Evolutionary conservation across 2,329 filamentous ascomycete species (phyloP).

Genomic region (Aspergillus cejpii): DNA sequence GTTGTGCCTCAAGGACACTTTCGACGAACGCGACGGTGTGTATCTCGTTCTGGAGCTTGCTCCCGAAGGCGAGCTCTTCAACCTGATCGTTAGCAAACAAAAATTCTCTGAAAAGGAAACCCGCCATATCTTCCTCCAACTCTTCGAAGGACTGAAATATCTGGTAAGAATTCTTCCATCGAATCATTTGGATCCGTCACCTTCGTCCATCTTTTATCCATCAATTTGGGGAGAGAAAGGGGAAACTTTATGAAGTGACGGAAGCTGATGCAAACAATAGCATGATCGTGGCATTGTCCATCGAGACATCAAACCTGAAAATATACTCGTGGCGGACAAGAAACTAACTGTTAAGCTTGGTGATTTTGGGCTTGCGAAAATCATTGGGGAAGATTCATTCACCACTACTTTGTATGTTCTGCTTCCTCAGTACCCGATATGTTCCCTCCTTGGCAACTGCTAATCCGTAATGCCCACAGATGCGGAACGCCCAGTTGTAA

Average conservation of each 20-base stretch:
- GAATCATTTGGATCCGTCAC: background rate
- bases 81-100: conserved; percentile 83
- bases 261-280: conserved; percentile 41
- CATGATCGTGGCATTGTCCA: conserved; percentile 97
- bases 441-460: background rate
- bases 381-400: conserved; percentile 96
- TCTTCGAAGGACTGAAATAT: conserved; percentile 93
- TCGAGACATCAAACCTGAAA: conserved; percentile 95
- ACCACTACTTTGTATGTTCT: conserved; percentile 74
- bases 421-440: background rate
- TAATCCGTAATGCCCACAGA: conserved; percentile 26
- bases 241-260: background rate
- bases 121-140: conserved; percentile 78
- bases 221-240: too few relatives aligned
- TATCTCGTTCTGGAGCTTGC: conserved; percentile 89
- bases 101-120: conserved; percentile 80
- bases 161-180: conserved; percentile 55
- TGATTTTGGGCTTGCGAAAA: conserved; percentile 95
- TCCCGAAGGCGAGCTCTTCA: conserved; percentile 90
- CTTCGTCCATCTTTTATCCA: background rate
- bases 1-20: conserved; percentile 88
- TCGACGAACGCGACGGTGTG: conserved; percentile 82
- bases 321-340: conserved; percentile 83
- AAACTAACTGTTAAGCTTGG: conserved; percentile 83
- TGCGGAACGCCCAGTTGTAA: conserved; percentile 87